A percentile compares a stretch with the other conserved stretches of the same genome.
Evolutionary conservation across 2,329 filamentous ascomycete species (phyloP).

Genomic region (Samsoniella hepiali): DNA sequence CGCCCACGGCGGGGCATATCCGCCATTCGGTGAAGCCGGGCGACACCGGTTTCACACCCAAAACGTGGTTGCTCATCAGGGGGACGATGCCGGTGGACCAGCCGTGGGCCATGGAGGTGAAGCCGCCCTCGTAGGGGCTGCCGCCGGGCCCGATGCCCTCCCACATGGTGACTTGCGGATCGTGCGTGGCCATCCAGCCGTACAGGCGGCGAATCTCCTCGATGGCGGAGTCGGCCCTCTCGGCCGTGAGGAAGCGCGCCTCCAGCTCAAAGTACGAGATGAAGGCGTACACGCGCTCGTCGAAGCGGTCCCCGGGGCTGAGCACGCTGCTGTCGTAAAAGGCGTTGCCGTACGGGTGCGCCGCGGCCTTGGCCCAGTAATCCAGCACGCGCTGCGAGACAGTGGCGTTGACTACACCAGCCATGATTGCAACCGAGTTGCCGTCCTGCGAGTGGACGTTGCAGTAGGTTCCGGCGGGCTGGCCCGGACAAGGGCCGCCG

Average conservation of each 20-base stretch:
- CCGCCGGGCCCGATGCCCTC: slow-evolving; percentile 47
- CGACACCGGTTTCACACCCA: slow-evolving; percentile 43
- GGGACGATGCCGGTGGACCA: slow-evolving; percentile 52
- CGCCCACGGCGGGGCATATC: slow-evolving; percentile 34
- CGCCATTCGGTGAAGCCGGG: slow-evolving; percentile 43
- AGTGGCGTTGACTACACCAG: slow-evolving; percentile 29
- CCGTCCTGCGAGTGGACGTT: slow-evolving; percentile 47
- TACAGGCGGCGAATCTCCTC: slow-evolving; percentile 47
- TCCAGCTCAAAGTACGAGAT: slow-evolving; percentile 51
- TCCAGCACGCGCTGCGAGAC: slow-evolving; percentile 35
- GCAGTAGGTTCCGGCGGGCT: slow-evolving; percentile 25
- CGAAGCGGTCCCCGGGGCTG: slow-evolving; percentile 31
- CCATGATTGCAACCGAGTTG: slow-evolving; percentile 46
- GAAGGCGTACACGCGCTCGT: slow-evolving; percentile 48
- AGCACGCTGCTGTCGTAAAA: slow-evolving; percentile 48
- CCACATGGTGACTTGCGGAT: slow-evolving; percentile 48
- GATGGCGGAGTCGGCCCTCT: slow-evolving; percentile 34
- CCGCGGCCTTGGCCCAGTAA: slow-evolving; percentile 37
- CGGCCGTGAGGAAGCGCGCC: slow-evolving; percentile 41
- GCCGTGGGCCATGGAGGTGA: slow-evolving; percentile 49
- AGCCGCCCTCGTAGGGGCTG: slow-evolving; percentile 41
- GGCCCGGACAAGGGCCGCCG: slow-evolving; percentile 32
- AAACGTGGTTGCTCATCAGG: slow-evolving; percentile 42
- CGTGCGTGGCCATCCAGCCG: slow-evolving; percentile 47
- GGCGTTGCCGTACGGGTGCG: slow-evolving; percentile 45